Base-by-base conservation (phyloP, 768 basidiomycete species). In the Cystofilobasidium macerans region DNA sequence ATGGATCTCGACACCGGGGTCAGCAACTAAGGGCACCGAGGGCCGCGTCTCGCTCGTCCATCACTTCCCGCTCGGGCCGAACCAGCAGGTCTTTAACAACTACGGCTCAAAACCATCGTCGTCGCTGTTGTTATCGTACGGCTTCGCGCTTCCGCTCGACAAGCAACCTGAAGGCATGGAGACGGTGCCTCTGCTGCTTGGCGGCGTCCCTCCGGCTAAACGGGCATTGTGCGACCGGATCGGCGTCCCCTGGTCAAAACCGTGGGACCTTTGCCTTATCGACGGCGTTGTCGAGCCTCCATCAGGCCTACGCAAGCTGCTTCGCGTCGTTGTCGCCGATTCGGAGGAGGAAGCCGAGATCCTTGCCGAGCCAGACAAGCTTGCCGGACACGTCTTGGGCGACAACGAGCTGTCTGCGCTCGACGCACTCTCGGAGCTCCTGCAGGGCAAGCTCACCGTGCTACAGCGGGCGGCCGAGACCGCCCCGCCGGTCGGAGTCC, bases 51-150 rank as follows among this genome's bases (percentile, higher is more conserved):
- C 86, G 1, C 80, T 94, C 60, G 78, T 87, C 2, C 76, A 81
- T 9, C 85, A 86, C 70, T 74, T 71, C 0, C 57, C 78, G 0
- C 77, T 79, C 4, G 68, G 69, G 1, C 68, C 75, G 0, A 81
- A 80, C 20, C 72, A 79, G 30, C 86, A 91, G 73, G 77, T 93
- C 24, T 84, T 86, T 78, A 94, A 92, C 77, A 94, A 94, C 74
- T 95, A 95, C 74, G 93, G 92, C 0, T 82, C 85, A 0, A 95
- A 95, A 73, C 84, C 89, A 0, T 93, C 94, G 74, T 81, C 88
- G 32, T 89, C 93, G 75, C 81, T 97, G 51, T 83, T 97, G 54
- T 81, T 97, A 5, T 90, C 88, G 7, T 97, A 95, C 72, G 93
- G 94, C 0, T 98, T 97, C 76, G 83, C 87, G 0, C 73, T 93